Percentiles rank a stretch among this genome's conserved stretches.
phyloP scores from a whole-genome alignment of 2,329 filamentous ascomycete genomes.

The Penicillium janthinellum region DNA sequence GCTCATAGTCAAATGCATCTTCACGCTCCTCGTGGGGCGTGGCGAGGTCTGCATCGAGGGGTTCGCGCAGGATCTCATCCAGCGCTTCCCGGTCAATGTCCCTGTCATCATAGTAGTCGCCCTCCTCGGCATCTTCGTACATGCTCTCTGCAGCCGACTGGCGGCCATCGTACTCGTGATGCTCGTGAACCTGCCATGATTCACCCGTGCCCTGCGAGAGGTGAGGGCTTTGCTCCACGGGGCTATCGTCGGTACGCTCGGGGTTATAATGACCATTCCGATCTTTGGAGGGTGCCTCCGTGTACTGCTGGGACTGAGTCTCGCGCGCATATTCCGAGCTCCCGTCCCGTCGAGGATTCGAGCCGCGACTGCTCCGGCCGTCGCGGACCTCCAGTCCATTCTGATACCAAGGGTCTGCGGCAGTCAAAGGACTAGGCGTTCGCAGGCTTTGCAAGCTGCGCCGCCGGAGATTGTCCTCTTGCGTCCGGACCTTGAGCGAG shows the following conservation, averaged over 20 bases:
- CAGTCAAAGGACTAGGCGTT: conserved; percentile 76
- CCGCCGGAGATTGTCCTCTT: conserved; percentile 75
- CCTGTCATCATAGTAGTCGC: conserved; percentile 42
- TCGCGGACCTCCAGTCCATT: conserved; percentile 42
- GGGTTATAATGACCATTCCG: conserved; percentile 5
- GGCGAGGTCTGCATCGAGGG: conserved; percentile 43
- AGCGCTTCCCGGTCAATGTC: conserved; percentile 67
- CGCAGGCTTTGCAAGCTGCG: conserved; percentile 75
- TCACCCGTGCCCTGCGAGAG: not conserved
- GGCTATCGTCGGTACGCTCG: conserved; percentile 6
- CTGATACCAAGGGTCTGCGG: conserved; percentile 63
- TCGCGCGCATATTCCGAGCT: conserved; percentile 32
- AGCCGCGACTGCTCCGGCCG: conserved; percentile 38
- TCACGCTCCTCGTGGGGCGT: conserved; percentile 87
- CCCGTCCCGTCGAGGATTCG: conserved; percentile 38
- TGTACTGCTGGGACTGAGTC: conserved; percentile 24
- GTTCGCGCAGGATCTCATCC: conserved; percentile 53
- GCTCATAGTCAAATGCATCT: conserved; percentile 94
- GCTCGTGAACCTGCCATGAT: conserved; percentile 1
- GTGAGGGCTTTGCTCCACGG: conserved; percentile 5
- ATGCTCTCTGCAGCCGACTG: conserved; percentile 39
- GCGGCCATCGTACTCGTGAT: conserved; percentile 27
- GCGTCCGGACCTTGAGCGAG: conserved; percentile 73
- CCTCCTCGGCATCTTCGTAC: conserved; percentile 49
- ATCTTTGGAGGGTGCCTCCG: conserved; percentile 14